Evolutionary conservation across 371 early-diverging fungal species (phyloP).

Genomic region (Entomophthora muscae): DNA sequence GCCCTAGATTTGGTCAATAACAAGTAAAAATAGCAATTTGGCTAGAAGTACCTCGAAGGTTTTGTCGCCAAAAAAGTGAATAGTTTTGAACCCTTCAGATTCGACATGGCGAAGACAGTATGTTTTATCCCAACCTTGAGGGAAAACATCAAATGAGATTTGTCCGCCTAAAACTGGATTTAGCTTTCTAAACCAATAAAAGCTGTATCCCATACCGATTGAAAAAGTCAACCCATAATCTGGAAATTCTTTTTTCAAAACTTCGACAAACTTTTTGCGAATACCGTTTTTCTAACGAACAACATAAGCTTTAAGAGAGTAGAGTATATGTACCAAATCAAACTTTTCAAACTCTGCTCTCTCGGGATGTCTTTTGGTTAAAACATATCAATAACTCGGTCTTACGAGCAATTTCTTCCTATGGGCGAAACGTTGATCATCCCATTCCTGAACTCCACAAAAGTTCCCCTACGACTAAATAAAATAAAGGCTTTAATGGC

Average conservation of each 20-base stretch:
- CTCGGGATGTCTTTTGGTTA: slow-evolving; percentile 46
- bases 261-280: slow-evolving; percentile 75
- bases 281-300: slow-evolving; percentile 35
- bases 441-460: slow-evolving; percentile 97
- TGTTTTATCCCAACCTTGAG: slow-evolving; percentile 99
- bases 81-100: slow-evolving; percentile 69
- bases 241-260: slow-evolving; percentile 70
- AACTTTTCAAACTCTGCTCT: slow-evolving; percentile 85
- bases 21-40: too few species aligned
- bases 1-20: too few species aligned
- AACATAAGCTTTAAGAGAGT: neutral
- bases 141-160: slow-evolving; percentile 99
- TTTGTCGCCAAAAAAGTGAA: slow-evolving; percentile 99
- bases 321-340: slow-evolving; percentile 42
- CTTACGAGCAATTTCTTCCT: slow-evolving; percentile 88
- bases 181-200: neutral
- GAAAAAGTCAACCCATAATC: slow-evolving; percentile 84
- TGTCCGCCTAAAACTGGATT: slow-evolving; percentile 52
- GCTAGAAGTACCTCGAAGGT: slow-evolving; percentile 68
- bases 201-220: slow-evolving; percentile 48
- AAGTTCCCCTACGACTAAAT: slow-evolving; percentile 97
- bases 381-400: neutral
- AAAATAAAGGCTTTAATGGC: slow-evolving; percentile 9
- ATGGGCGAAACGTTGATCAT: slow-evolving; percentile 99
- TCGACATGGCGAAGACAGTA: slow-evolving; percentile 92